These are phyloP conservation scores for Nannochloris sp. DNA, from an alignment of 139 green algal genomes.

Conservation along the genomic window DNA sequence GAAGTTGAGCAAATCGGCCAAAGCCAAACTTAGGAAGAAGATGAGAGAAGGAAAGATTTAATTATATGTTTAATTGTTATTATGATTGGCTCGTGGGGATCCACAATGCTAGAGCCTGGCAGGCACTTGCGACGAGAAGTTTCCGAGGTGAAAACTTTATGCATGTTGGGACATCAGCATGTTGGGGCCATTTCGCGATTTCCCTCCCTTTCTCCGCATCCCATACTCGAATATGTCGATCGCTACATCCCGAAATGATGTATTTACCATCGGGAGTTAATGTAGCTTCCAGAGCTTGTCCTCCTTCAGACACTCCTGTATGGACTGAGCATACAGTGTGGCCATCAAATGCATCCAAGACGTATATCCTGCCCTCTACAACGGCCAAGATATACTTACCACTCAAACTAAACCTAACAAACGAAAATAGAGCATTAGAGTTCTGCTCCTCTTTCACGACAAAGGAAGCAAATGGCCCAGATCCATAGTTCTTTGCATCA, in stretches of 20 bases:
- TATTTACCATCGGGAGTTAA: slow-evolving; percentile 74
- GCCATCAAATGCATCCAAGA: slow-evolving; percentile 76
- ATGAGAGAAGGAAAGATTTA: slow-evolving; percentile 26
- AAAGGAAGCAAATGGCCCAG: slow-evolving; percentile 81
- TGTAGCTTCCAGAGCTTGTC: slow-evolving; percentile 48
- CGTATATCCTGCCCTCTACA: slow-evolving; percentile 54
- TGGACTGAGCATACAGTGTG: slow-evolving; percentile 21
- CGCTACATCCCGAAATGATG: slow-evolving; percentile 61
- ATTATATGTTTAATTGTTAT: slow-evolving; percentile 9
- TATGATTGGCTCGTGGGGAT: slow-evolving; percentile 35
- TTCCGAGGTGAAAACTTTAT: slow-evolving; percentile 61
- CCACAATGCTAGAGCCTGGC: slow-evolving; percentile 65
- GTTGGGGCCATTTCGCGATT: slow-evolving; percentile 51
- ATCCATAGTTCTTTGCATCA: slow-evolving; percentile 62
- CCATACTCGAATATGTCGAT: slow-evolving; percentile 61
- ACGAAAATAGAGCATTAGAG: slow-evolving; percentile 38
- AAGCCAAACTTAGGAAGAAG: slow-evolving; percentile 32
- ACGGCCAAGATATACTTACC: slow-evolving; percentile 64
- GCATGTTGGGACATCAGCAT: slow-evolving; percentile 55
- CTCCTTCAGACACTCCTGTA: slow-evolving; percentile 42
- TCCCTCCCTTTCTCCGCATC: slow-evolving; percentile 34
- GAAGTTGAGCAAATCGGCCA: slow-evolving; percentile 24
- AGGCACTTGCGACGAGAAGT: slow-evolving; percentile 68
- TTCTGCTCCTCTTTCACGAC: slow-evolving; percentile 42
- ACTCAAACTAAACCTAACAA: slow-evolving; percentile 69